Evolutionary conservation across 345 rosid species (phyloP).

Genomic region (Eucalyptus curtisii): DNA sequence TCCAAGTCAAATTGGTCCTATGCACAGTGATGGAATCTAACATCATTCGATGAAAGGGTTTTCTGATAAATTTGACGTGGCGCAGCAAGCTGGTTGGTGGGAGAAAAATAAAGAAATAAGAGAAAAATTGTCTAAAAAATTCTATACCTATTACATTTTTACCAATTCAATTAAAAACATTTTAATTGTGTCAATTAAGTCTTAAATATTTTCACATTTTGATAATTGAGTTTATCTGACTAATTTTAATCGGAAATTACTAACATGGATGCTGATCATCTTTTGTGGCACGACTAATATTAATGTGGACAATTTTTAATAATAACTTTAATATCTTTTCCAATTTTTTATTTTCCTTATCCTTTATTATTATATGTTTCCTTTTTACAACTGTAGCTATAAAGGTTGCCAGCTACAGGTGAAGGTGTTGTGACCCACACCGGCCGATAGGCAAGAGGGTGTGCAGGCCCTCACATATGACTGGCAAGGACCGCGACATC

Average conservation of each 20-base stretch:
- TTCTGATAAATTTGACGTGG: neutral
- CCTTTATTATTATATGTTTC: too few species aligned
- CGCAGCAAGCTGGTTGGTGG: neutral
- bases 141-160: neutral
- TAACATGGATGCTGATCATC: rapidly evolving
- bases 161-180: too few species aligned
- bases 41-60: neutral
- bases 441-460: rapidly evolving
- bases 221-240: neutral
- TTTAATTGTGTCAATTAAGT: too few species aligned
- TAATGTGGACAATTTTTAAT: too few species aligned
- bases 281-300: rapidly evolving
- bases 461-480: neutral
- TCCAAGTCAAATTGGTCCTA: neutral
- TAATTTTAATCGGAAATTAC: neutral
- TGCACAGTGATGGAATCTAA: neutral
- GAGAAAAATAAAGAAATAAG: neutral
- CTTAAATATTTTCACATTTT: too few species aligned
- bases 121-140: neutral
- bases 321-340: too few species aligned
- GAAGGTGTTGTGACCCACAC: rapidly evolving
- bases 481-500: rapidly evolving
- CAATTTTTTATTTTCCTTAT: too few species aligned
- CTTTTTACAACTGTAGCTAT: neutral
- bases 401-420: rapidly evolving